Conservation (phyloP, 305 asterid genomes). For the Coffea humblotiana region DNA sequence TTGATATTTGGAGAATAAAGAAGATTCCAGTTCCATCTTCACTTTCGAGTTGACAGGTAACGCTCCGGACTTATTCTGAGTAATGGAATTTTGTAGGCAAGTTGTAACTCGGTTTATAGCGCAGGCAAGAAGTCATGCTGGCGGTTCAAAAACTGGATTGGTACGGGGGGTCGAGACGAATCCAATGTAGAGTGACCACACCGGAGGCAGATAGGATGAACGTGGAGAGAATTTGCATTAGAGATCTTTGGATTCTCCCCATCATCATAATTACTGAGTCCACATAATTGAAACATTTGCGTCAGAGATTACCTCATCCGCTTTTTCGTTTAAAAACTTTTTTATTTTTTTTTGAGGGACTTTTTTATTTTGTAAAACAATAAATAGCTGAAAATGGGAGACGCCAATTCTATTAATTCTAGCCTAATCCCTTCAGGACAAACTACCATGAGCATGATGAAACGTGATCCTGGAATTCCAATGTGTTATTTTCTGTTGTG, state of each 20-base stretch:
- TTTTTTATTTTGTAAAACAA: too few relatives aligned
- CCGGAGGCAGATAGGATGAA: too few relatives aligned
- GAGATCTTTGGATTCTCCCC: neutral
- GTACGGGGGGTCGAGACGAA: too few relatives aligned
- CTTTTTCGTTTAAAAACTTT: too few relatives aligned
- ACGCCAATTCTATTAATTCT: neutral
- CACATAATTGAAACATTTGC: neutral
- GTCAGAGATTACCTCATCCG: conserved; percentile 1
- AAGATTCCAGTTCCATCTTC: neutral
- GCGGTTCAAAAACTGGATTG: too few relatives aligned
- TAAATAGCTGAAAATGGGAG: too few relatives aligned
- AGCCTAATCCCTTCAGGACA: neutral
- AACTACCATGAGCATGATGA: neutral
- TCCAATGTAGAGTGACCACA: too few relatives aligned
- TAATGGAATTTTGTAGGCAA: neutral
- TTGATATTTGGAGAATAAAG: neutral
- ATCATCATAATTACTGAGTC: neutral
- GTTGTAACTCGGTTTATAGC: neutral
- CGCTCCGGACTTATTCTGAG: neutral
- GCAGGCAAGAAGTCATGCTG: too few relatives aligned
- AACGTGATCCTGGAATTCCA: neutral
- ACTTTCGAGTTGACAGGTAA: neutral
- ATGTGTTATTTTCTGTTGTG: too few relatives aligned
- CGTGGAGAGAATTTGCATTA: neutral
- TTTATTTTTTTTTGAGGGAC: too few relatives aligned